Evolutionary conservation across 805 yeast genomes (phyloP).

Genomic region (Metschnikowia gruessii): DNA sequence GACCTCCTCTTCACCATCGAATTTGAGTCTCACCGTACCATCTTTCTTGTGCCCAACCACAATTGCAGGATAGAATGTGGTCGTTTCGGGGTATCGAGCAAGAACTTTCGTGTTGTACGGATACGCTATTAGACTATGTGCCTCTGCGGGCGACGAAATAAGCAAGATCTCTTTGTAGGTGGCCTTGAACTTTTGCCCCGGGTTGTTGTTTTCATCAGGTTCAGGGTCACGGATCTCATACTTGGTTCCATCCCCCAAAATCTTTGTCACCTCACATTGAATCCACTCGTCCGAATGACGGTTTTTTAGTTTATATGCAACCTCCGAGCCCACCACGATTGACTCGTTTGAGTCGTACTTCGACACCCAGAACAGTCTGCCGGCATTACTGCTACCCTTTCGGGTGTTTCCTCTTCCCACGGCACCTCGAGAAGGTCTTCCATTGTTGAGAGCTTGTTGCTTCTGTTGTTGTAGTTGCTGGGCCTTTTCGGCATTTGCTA

Average conservation of each 20-base stretch:
- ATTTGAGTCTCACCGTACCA: conserved; percentile 72
- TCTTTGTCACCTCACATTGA: conserved; percentile 82
- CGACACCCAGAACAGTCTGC: conserved; percentile 49
- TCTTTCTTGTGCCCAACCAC: conserved; percentile 76
- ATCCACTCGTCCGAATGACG: conserved; percentile 91
- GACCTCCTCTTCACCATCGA: conserved; percentile 97
- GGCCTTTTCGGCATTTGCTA: conserved; percentile 26
- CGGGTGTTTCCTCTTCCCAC: conserved; percentile 16
- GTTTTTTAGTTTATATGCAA: conserved; percentile 76
- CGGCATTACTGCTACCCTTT: conserved; percentile 29
- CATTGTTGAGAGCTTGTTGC: conserved; percentile 10
- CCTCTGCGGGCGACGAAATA: conserved; percentile 56
- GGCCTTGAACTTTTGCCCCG: conserved; percentile 83
- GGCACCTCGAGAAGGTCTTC: conserved; percentile 12
- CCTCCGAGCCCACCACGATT: conserved; percentile 68
- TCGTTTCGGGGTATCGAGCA: conserved; percentile 96
- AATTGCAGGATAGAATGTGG: conserved; percentile 93
- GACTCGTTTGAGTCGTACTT: conserved; percentile 60
- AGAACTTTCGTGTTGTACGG: conserved; percentile 79
- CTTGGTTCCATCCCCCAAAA: conserved; percentile 64
- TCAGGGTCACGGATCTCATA: conserved; percentile 97
- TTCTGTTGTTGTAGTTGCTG: conserved; percentile 16
- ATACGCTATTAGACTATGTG: conserved; percentile 46
- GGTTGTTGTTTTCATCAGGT: conserved; percentile 89
- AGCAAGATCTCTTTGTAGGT: conserved; percentile 74